Conservation (phyloP, 352 stramenopile genomes). For the Globisporangium barbulae region DNA sequence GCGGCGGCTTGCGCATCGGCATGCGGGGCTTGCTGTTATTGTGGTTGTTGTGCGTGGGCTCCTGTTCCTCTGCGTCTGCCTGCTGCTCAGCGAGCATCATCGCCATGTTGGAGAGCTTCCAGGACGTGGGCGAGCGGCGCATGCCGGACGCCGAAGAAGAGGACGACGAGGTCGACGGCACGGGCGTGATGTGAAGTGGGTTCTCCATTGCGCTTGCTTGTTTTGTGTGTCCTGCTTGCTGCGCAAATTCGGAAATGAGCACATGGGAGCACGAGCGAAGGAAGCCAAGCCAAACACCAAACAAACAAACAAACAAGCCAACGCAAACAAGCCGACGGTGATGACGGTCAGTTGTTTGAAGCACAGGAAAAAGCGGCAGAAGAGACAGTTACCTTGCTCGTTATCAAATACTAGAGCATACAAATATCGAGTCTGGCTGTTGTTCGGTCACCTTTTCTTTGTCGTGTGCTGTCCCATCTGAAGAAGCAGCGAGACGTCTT, state of each 20-base stretch:
- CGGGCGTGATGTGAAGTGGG: slow-evolving; percentile 27
- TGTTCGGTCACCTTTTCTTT: background rate
- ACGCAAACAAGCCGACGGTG: background rate
- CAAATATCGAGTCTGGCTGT: background rate
- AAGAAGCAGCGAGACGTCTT: background rate
- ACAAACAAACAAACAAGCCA: background rate
- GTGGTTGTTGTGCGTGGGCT: background rate
- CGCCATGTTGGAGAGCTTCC: slow-evolving; percentile 37
- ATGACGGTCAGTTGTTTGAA: slow-evolving; percentile 9
- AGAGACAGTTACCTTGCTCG: slow-evolving; percentile 7
- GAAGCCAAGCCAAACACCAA: slow-evolving; percentile 7
- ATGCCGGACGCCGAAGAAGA: slow-evolving; percentile 19
- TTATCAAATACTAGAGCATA: background rate
- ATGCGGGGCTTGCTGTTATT: slow-evolving; percentile 19
- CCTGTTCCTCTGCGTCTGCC: slow-evolving; percentile 18
- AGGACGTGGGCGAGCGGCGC: slow-evolving; percentile 58
- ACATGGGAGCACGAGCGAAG: background rate
- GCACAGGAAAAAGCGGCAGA: slow-evolving; percentile 8
- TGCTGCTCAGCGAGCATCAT: slow-evolving; percentile 56
- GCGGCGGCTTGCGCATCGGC: slow-evolving; percentile 52
- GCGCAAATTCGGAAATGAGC: slow-evolving; percentile 17
- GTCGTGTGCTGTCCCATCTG: background rate
- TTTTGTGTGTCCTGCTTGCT: background rate
- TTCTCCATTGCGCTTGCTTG: slow-evolving; percentile 30
- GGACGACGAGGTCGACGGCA: slow-evolving; percentile 22